phyloP scores from a whole-genome alignment of 2,329 filamentous ascomycete genomes.

The Lasiodiplodia gonubiensis region DNA sequence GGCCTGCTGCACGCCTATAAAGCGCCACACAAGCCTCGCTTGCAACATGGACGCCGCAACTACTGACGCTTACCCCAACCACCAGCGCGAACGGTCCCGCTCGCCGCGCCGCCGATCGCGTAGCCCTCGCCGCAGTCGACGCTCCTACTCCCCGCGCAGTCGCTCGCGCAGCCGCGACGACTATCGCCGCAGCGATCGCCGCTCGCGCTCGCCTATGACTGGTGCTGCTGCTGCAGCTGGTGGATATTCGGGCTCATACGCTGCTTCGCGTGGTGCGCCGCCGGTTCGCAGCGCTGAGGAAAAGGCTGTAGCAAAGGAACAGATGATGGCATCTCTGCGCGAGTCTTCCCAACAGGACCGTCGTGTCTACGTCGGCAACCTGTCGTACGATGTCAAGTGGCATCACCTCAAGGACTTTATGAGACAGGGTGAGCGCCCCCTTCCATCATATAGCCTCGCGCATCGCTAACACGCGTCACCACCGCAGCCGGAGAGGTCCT shows the following conservation, averaged over 20 bases:
- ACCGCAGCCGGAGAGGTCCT: slow-evolving; percentile 92
- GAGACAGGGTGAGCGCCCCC: slow-evolving; percentile 82
- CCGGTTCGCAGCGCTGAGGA: slow-evolving; percentile 77
- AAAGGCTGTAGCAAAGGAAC: slow-evolving; percentile 80
- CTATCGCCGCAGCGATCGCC: slow-evolving; percentile 53
- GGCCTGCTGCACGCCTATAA: slow-evolving; percentile 24
- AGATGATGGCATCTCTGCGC: slow-evolving; percentile 94
- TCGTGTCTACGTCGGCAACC: slow-evolving; percentile 98
- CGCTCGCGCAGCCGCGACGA: slow-evolving; percentile 78
- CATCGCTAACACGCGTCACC: slow-evolving; percentile 42
- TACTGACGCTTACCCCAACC: slow-evolving; percentile 28
- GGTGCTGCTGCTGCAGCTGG: slow-evolving; percentile 69
- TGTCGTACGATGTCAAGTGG: slow-evolving; percentile 99
- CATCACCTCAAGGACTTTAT: slow-evolving; percentile 99
- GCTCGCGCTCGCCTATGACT: slow-evolving; percentile 86
- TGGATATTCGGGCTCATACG: slow-evolving; percentile 67
- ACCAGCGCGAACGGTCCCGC: slow-evolving; percentile 81
- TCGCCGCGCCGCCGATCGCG: slow-evolving; percentile 70
- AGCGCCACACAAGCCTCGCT: slow-evolving; percentile 19
- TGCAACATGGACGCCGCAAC: slow-evolving; percentile 25
- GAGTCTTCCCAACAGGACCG: slow-evolving; percentile 98
- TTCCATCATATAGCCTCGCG: slow-evolving; percentile 33
- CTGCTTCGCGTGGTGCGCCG: slow-evolving; percentile 56
- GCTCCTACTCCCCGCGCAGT: slow-evolving; percentile 67
- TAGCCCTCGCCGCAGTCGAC: slow-evolving; percentile 59